Evolutionary conservation across 2,329 filamentous ascomycete species (phyloP).

Genomic region (Aureobasidium mangrovei): DNA sequence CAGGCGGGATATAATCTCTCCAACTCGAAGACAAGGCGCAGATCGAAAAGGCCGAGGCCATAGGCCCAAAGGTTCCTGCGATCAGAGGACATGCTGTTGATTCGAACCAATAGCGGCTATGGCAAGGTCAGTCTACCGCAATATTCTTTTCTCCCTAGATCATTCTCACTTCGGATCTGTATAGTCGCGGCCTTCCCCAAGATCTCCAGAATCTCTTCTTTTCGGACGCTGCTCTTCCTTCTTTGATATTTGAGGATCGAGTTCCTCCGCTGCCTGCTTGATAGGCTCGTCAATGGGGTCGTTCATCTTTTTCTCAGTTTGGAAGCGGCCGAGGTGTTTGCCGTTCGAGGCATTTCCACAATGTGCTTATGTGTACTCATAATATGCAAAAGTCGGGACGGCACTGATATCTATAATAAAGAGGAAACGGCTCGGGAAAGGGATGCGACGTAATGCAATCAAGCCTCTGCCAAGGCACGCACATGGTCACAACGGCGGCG

Average conservation of each 20-base stretch:
- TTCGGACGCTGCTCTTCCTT: slow-evolving; percentile 19
- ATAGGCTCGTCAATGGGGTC: slow-evolving; percentile 47
- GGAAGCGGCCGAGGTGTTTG: too few species aligned
- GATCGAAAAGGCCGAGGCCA: slow-evolving; percentile 32
- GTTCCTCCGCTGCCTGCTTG: slow-evolving; percentile 36
- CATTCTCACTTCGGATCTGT: slow-evolving; percentile 35
- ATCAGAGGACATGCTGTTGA: slow-evolving; percentile 50
- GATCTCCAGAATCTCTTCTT: slow-evolving; percentile 27
- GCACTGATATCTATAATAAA: background rate
- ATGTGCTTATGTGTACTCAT: background rate
- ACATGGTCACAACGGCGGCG: background rate
- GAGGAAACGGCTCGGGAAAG: background rate
- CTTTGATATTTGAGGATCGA: slow-evolving; percentile 27
- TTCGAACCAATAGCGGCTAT: slow-evolving; percentile 52
- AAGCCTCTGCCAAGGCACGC: slow-evolving; percentile 7
- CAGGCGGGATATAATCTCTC: slow-evolving; percentile 44
- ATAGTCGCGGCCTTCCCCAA: slow-evolving; percentile 33
- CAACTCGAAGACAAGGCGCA: slow-evolving; percentile 47
- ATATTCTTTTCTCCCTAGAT: slow-evolving; percentile 12
- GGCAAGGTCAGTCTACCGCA: slow-evolving; percentile 1
- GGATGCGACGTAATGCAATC: slow-evolving; percentile 1
- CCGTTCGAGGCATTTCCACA: background rate
- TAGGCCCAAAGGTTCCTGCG: slow-evolving; percentile 37
- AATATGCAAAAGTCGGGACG: background rate
- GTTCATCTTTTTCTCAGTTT: slow-evolving; percentile 30